These are phyloP conservation scores for Russula compacta DNA, from an alignment of 768 basidiomycete genomes.

Conservation along the genomic window DNA sequence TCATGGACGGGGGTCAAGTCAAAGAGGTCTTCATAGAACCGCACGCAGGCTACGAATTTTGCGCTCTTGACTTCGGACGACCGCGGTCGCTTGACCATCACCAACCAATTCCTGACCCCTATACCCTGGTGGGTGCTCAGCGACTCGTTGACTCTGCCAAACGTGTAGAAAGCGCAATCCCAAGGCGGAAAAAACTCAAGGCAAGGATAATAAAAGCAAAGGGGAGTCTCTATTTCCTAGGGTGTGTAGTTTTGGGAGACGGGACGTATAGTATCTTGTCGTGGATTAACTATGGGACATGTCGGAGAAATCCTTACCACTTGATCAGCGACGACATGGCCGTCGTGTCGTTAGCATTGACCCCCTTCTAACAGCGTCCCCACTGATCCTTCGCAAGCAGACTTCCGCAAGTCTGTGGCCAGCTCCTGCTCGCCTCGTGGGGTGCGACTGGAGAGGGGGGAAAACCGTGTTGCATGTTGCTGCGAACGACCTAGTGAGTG, in stretches of 20 bases:
- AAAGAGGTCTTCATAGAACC: neutral
- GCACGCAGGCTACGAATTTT: neutral
- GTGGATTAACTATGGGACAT: neutral
- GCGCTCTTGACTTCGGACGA: too few species aligned
- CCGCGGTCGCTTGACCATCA: neutral
- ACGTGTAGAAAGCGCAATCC: neutral
- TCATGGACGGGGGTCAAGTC: neutral
- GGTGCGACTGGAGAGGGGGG: neutral
- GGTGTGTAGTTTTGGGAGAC: neutral
- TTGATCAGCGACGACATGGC: neutral
- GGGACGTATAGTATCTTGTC: neutral
- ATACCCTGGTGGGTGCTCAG: neutral
- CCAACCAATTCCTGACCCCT: neutral
- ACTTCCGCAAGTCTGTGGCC: neutral
- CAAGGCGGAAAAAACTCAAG: neutral
- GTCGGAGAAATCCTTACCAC: neutral
- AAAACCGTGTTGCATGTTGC: neutral
- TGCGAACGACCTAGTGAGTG: neutral
- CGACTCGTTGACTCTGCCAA: too few species aligned
- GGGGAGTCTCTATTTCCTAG: neutral
- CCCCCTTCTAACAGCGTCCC: neutral
- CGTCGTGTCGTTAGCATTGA: neutral
- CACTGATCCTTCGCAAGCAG: neutral
- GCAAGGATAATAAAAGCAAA: neutral
- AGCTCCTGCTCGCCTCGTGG: neutral